Conservation (phyloP, 192 early-diverging fungal genomes). For the Irineochytrium annulatum region DNA sequence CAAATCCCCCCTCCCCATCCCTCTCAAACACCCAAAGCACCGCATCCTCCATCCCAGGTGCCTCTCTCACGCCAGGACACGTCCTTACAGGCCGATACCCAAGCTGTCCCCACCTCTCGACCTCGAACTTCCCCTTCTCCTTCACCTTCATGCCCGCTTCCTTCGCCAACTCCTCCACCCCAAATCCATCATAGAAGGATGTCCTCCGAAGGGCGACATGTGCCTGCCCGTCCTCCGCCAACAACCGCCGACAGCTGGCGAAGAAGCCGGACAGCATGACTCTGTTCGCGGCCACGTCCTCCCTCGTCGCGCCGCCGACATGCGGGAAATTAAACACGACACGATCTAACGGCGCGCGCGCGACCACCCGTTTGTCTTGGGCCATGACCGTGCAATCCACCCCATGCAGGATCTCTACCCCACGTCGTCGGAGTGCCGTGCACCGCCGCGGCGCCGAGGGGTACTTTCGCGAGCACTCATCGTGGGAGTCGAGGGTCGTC, state of each 20-base stretch:
- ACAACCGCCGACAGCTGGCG: slow-evolving; percentile 2
- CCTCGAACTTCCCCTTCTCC: slow-evolving; percentile 22
- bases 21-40: slow-evolving; percentile 32
- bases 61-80: slow-evolving; percentile 37
- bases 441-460: slow-evolving; percentile 4
- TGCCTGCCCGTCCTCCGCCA: slow-evolving; percentile 24
- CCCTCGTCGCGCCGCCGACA: slow-evolving; percentile 26
- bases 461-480: slow-evolving; percentile 11
- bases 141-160: slow-evolving; percentile 15
- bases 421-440: slow-evolving; percentile 3
- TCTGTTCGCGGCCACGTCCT: slow-evolving; percentile 27
- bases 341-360: slow-evolving; percentile 14
- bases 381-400: slow-evolving; percentile 25
- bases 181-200: slow-evolving; percentile 36
- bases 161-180: slow-evolving; percentile 22
- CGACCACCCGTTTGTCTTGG: slow-evolving; percentile 2
- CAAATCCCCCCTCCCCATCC: background rate
- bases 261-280: slow-evolving; percentile 33
- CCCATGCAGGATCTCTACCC: slow-evolving; percentile 19
- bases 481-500: slow-evolving; percentile 23
- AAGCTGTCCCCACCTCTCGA: slow-evolving; percentile 25
- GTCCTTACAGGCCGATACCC: slow-evolving; percentile 42
- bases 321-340: slow-evolving; percentile 45
- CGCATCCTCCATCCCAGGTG: slow-evolving; percentile 36
- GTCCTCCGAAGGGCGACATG: slow-evolving; percentile 37